Evolutionary conservation across 495 filamentous ascomycete genomes (phyloP), one percentile per base, ranked within the genome.

Genomic region (Pseudevernia furfuracea): DNA sequence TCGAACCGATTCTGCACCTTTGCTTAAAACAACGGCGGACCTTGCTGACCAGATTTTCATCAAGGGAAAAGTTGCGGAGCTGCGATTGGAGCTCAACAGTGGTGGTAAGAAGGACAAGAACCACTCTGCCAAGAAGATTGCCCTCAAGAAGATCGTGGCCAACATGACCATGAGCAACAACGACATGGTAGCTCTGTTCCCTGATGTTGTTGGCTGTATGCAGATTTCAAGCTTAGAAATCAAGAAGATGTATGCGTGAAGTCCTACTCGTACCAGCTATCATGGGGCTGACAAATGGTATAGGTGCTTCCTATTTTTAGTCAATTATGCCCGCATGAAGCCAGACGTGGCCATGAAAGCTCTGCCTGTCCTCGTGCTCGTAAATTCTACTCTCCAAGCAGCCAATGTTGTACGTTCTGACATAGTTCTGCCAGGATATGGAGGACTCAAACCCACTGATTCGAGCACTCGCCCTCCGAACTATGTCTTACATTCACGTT

Each of bases 91-190:
- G 81, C 84, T 99, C 74, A 90, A 91, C 75, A 90, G 87, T 77
- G 89, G 90, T 69, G 90, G 90, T 73, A 96, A 92, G 81, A 97
- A 97, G 79, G 94, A 99, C 82, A 99, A 97, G 82, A 96, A 96
- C 79, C 87, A 89, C 74, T 87, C 90, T 49, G 85, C 89, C 68
- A 99, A 97, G 82, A 97, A 97, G 84, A 96, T 96, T 72, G 93
- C 94, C 37, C 81, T 99, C 59, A 99, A 99, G 85, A 97, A 97
- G 82, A 97, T 99, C 68, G 94, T 99, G 71, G 94, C 94, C 69
- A 99, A 97, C 73, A 97, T 99, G 94, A 97, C 94, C 62, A 97
- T 97, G 94, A 96, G 91, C 83, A 99, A 97, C 75, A 99, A 99
- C 71, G 94, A 99, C 75, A 99, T 99, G 94, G 88, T 97, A 60